Evolutionary conservation across 208 protist species (phyloP).

Genomic region (Trypanosoma melophagium): DNA sequence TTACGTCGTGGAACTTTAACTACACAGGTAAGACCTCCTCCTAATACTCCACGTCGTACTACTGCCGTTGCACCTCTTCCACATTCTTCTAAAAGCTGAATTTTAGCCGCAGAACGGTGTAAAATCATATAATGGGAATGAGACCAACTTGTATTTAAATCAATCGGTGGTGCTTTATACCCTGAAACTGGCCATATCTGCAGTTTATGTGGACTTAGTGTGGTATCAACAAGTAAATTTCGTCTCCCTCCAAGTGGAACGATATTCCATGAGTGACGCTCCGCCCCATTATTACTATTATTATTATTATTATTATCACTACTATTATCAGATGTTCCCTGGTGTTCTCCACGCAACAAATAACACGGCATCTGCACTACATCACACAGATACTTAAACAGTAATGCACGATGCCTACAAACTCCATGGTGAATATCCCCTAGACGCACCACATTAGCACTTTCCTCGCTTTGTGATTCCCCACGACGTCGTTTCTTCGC

Average conservation of each 20-base stretch:
- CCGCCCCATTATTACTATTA: too few species aligned
- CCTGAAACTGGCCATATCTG: constrained; percentile 13
- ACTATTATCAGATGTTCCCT: neutral
- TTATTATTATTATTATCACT: too few species aligned
- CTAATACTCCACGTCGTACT: constrained; percentile 21
- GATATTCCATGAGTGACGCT: constrained; percentile 32
- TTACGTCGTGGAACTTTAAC: constrained; percentile 21
- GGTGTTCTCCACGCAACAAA: constrained; percentile 23
- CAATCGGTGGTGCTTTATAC: constrained; percentile 9
- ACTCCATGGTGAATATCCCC: constrained; percentile 20
- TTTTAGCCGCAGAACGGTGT: neutral
- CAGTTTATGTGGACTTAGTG: constrained; percentile 21
- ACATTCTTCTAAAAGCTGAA: constrained; percentile 26
- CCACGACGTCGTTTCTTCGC: constrained; percentile 9
- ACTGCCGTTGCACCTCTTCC: constrained; percentile 23
- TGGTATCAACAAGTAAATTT: constrained; percentile 23
- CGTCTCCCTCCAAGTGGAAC: constrained; percentile 17
- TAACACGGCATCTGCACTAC: constrained; percentile 25
- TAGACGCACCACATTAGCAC: constrained; percentile 18
- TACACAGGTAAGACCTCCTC: constrained; percentile 23
- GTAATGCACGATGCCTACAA: constrained; percentile 28
- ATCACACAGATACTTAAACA: constrained; percentile 31
- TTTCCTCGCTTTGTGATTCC: neutral
- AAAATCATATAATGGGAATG: constrained; percentile 13
- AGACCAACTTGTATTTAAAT: neutral